Percentiles rank a stretch among this genome's conserved stretches.
Evolutionary conservation across 1,139 yeast species (phyloP).

Genomic region (Dujonia santamariae): DNA sequence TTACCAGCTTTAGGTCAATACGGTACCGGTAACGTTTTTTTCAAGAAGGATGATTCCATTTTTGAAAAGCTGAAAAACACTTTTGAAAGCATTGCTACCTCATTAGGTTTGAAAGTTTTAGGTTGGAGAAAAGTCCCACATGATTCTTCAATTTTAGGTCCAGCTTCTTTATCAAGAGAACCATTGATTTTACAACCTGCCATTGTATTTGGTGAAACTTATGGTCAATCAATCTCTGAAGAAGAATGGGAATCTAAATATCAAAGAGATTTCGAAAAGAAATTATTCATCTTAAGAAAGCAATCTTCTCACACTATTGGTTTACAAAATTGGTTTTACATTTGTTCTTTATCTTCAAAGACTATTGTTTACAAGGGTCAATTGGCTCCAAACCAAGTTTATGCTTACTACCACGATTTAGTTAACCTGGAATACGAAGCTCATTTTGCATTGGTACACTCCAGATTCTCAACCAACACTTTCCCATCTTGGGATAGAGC

Average conservation of each 20-base stretch:
- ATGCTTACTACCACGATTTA: conserved; percentile 89
- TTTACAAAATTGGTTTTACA: conserved; percentile 94
- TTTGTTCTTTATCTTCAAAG: conserved; percentile 85
- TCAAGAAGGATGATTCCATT: conserved; percentile 72
- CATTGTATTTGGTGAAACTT: conserved; percentile 63
- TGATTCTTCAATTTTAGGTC: conserved; percentile 89
- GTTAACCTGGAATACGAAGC: conserved; percentile 91
- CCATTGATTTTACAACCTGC: conserved; percentile 89
- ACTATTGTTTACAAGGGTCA: conserved; percentile 97
- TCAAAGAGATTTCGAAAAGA: conserved; percentile 74
- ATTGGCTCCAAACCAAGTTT: conserved; percentile 93
- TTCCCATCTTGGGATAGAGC: conserved; percentile 99
- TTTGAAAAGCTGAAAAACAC: conserved; percentile 67
- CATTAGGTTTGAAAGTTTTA: conserved; percentile 75
- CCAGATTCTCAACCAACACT: conserved; percentile 96
- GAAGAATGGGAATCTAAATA: conserved; percentile 56
- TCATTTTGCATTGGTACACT: conserved; percentile 94
- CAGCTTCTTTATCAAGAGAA: conserved; percentile 92
- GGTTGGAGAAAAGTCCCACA: conserved; percentile 98
- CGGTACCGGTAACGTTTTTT: conserved; percentile 92
- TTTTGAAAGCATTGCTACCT: conserved; percentile 75
- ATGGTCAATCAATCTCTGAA: conserved; percentile 34
- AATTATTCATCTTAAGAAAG: conserved; percentile 81
- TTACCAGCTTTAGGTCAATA: conserved; percentile 82
- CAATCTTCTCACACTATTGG: conserved; percentile 90